Evolutionary conservation across 2,329 filamentous ascomycete species (phyloP).

Genomic region (Pseudogymnoascus sp.): DNA sequence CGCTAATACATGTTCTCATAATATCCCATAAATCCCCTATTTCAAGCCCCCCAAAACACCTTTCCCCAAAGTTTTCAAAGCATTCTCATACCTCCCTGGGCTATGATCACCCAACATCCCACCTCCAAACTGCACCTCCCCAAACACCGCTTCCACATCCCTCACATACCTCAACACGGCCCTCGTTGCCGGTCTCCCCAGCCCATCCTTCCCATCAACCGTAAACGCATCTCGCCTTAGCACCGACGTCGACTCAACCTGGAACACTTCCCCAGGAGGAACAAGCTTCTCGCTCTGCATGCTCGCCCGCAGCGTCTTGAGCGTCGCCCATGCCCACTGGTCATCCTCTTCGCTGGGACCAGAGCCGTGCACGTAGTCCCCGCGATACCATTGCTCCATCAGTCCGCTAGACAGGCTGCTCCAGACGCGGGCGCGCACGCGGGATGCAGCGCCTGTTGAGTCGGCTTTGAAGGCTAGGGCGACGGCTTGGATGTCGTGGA

Average conservation of each 20-base stretch:
- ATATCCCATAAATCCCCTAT: background rate
- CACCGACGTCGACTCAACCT: conserved; percentile 60
- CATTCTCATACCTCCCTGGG: conserved; percentile 65
- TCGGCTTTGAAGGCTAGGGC: conserved; percentile 68
- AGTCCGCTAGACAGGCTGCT: conserved; percentile 55
- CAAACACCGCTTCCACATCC: conserved; percentile 63
- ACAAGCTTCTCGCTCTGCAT: conserved; percentile 65
- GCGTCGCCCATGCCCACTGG: conserved; percentile 60
- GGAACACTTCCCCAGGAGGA: conserved; percentile 69
- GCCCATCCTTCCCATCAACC: conserved; percentile 26
- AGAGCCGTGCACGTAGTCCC: conserved; percentile 29
- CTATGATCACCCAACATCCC: conserved; percentile 72
- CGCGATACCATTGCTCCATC: conserved; percentile 51
- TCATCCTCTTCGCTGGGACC: conserved; percentile 46
- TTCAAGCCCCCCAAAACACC: conserved; percentile 25
- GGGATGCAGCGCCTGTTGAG: conserved; percentile 56
- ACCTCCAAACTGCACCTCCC: conserved; percentile 62
- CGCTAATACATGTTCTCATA: background rate
- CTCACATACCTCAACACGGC: conserved; percentile 63
- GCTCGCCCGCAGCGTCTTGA: conserved; percentile 57
- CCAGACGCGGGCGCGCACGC: conserved; percentile 61
- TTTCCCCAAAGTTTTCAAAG: conserved; percentile 51
- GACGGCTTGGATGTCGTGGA: conserved; percentile 68
- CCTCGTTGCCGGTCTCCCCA: conserved; percentile 60
- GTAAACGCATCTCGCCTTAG: conserved; percentile 60